Evolutionary conservation across 495 filamentous ascomycete genomes (phyloP).

Genomic region (Aspergillus sclerotioniger): DNA sequence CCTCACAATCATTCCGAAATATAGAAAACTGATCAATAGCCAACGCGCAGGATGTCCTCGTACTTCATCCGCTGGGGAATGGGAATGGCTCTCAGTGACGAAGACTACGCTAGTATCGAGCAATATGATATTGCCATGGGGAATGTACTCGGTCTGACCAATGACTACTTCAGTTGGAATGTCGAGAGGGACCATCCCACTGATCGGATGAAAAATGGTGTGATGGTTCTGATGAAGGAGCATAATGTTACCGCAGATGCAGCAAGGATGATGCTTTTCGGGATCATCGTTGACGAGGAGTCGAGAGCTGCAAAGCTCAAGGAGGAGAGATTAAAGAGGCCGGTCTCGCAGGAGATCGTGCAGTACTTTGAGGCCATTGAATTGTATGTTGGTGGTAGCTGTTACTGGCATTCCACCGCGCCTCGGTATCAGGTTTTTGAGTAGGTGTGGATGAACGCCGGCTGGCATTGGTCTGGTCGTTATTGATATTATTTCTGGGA

Average conservation of each 20-base stretch:
- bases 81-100: background rate
- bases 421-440: background rate
- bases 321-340: background rate
- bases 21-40: background rate
- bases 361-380: constrained; percentile 16
- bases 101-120: constrained; percentile 3
- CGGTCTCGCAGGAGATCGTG: background rate
- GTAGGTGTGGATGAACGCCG: no score
- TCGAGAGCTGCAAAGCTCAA: background rate
- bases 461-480: no score
- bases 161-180: constrained; percentile 14
- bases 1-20: background rate
- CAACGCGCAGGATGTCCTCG: constrained; percentile 1
- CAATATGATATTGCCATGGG: constrained; percentile 10
- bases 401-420: constrained; percentile 14
- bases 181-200: constrained; percentile 10
- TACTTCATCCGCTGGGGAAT: constrained; percentile 10
- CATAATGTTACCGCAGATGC: background rate
- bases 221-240: constrained; percentile 11
- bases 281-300: constrained; percentile 3
- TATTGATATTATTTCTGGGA: no score
- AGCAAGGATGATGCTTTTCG: constrained; percentile 7
- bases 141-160: constrained; percentile 12
- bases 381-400: constrained; percentile 15
- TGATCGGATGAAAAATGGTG: constrained; percentile 12